Base-by-base conservation (phyloP, 108 stramenopile genomes). In the Aurantiochytrium sp. region DNA sequence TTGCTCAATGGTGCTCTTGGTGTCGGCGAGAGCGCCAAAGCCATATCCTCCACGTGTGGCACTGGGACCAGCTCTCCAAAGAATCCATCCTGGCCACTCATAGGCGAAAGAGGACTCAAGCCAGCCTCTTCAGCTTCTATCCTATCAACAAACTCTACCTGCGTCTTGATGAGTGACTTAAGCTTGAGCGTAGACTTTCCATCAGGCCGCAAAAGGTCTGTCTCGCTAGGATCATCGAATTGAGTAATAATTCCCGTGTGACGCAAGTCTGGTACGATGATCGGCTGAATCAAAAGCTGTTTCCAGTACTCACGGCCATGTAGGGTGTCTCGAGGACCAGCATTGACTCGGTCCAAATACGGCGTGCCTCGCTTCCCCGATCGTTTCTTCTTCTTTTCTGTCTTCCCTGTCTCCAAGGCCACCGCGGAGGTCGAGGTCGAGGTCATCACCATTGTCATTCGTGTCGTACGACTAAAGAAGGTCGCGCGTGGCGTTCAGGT, bases 131-230 rank as follows among this genome's bases (percentile, higher is more conserved):
- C 76, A 12, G 45, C 76, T 53, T 53, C 76, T 6, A 83, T 43
- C 28, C 49, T 53, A 2, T 53, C 76, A 12, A 53, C 51, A 18
- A 83, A 25, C 4, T 83, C 76, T 16, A 83, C 76, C 45, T 83
- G 19, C 1, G 76, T 83, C 28, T 83, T 47, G 28, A 83, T 83
- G 76, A 83, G 76, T 12, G 76, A 47, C 49, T 83, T 83, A 2
- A 83, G 76, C 51, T 83, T 83, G n/a, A 14, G 45, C 45, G 76
- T 83, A 6, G 76, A 83, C 76, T 83, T 83, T 43, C 76, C 76
- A 35, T 83, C 76, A 6, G 76, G 76, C 1, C 49, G 49, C 51
- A 83, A 12, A 8, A 83, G 76, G 51, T 53, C 49, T 45, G n/a
- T 53, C n/a, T 83, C 76, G 23, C 28, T 28, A 8, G 45, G 49